phyloP scores from a whole-genome alignment of 371 early-diverging fungal genomes.

The Mortierella sp. region DNA sequence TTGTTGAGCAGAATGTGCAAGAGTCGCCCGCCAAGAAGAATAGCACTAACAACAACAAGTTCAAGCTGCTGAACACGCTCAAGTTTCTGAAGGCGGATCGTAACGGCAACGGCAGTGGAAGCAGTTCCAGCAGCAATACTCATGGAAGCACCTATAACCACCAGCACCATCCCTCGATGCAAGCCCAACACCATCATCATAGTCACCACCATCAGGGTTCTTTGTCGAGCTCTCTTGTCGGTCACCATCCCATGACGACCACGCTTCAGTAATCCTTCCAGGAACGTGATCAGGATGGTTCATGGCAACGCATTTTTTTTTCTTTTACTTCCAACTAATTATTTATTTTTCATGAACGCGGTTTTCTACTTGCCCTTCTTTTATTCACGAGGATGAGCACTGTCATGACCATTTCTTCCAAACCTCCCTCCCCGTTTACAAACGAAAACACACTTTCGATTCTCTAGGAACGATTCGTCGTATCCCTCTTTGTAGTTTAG shows the following conservation, averaged over 20 bases:
- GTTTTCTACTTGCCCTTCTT: neutral
- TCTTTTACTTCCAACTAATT: neutral
- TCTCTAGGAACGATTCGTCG: neutral
- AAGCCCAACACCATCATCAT: slow-evolving; percentile 9
- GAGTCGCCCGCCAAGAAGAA: slow-evolving; percentile 54
- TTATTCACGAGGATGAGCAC: neutral
- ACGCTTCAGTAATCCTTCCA: slow-evolving; percentile 13
- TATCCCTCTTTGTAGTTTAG: neutral
- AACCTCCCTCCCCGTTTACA: no score
- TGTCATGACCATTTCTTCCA: neutral
- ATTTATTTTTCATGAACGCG: neutral
- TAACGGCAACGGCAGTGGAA: slow-evolving; percentile 17
- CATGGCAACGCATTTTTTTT: neutral
- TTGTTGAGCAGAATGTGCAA: slow-evolving; percentile 46
- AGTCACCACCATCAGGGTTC: slow-evolving; percentile 33
- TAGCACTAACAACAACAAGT: slow-evolving; percentile 19
- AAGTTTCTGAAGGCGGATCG: slow-evolving; percentile 49
- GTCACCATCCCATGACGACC: slow-evolving; percentile 17
- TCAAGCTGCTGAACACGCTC: slow-evolving; percentile 47
- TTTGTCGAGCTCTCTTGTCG: slow-evolving; percentile 19
- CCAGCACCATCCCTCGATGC: neutral
- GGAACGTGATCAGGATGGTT: neutral
- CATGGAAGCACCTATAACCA: neutral
- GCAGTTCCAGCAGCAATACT: neutral
- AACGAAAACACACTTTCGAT: neutral